These are phyloP conservation scores for Silene latifolia DNA, from an alignment of 148 eudicot species.

Conservation along the genomic window DNA sequence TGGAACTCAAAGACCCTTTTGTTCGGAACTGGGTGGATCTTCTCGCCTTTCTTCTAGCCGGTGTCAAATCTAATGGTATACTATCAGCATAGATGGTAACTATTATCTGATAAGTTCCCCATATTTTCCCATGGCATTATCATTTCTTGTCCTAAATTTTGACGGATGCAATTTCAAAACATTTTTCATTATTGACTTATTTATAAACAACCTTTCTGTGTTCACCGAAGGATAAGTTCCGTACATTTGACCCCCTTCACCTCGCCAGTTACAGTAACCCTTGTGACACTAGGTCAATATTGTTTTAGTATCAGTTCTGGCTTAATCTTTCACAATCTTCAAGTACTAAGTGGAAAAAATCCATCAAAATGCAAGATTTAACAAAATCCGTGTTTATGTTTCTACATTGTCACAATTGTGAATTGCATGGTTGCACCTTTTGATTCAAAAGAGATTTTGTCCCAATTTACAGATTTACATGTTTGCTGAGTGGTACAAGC, in stretches of 20 bases:
- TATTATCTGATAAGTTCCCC: constrained; percentile 10
- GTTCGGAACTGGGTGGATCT: constrained; percentile 96
- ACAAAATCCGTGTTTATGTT: neutral
- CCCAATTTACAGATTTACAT: constrained; percentile 69
- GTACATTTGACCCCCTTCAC: no score
- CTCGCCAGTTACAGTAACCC: no score
- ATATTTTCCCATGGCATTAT: neutral
- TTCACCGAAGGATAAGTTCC: no score
- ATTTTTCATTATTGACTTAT: no score
- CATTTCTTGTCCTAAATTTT: neutral
- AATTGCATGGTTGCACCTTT: neutral
- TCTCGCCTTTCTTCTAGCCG: constrained; percentile 89
- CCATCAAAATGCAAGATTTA: no score
- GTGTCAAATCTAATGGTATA: constrained; percentile 92
- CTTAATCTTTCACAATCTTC: neutral
- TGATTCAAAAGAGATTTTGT: constrained; percentile 1
- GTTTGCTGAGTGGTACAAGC: constrained; percentile 99
- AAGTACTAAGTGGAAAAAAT: no score
- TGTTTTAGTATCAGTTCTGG: no score
- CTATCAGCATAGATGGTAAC: constrained; percentile 99
- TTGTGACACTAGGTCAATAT: no score
- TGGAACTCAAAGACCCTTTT: constrained; percentile 82
- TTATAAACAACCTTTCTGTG: no score
- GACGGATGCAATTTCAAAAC: no score
- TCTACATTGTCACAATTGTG: neutral